phyloP scores from a whole-genome alignment of 345 rosid genomes.

The Corchorus capsularis region DNA sequence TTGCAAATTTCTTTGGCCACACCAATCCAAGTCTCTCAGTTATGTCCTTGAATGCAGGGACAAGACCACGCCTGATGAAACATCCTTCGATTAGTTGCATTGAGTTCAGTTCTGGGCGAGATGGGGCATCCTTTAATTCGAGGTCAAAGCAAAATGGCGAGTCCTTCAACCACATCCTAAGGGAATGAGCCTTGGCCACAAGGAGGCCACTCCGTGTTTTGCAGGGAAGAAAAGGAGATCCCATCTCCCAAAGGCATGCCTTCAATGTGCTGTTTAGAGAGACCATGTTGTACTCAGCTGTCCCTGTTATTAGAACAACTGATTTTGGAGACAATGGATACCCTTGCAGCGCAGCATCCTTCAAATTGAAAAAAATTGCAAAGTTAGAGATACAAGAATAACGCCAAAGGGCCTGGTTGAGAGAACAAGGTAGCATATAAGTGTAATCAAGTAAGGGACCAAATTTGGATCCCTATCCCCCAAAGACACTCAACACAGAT shows the following conservation, averaged over 20 bases:
- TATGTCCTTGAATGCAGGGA: slow-evolving; percentile 89
- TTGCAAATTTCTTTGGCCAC: slow-evolving; percentile 83
- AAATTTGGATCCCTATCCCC: not conserved
- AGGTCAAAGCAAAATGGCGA: slow-evolving; percentile 95
- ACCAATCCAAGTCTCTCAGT: slow-evolving; percentile 74
- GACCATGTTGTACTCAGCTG: slow-evolving; percentile 79
- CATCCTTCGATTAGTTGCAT: slow-evolving; percentile 85
- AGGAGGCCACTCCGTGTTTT: slow-evolving; percentile 79
- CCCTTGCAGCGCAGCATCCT: slow-evolving; percentile 97
- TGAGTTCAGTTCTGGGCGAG: slow-evolving; percentile 70
- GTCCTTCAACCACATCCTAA: slow-evolving; percentile 97
- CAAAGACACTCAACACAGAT: not conserved
- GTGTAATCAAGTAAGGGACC: not conserved
- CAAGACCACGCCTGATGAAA: slow-evolving; percentile 79
- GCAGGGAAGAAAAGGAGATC: slow-evolving; percentile 91
- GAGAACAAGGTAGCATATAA: not conserved
- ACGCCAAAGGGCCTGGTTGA: not conserved
- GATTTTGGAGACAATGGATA: slow-evolving; percentile 87
- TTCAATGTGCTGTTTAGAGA: slow-evolving; percentile 83
- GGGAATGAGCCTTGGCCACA: slow-evolving; percentile 89
- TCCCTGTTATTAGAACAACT: slow-evolving; percentile 85
- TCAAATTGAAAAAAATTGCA: slow-evolving; percentile 19
- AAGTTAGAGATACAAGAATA: slow-evolving; percentile 14
- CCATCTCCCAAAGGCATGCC: slow-evolving; percentile 98
- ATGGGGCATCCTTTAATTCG: slow-evolving; percentile 66